Percentiles rank a stretch among this genome's conserved stretches.
Conservation (phyloP, 352 stramenopile species). For the Phytophthora pisi region DNA sequence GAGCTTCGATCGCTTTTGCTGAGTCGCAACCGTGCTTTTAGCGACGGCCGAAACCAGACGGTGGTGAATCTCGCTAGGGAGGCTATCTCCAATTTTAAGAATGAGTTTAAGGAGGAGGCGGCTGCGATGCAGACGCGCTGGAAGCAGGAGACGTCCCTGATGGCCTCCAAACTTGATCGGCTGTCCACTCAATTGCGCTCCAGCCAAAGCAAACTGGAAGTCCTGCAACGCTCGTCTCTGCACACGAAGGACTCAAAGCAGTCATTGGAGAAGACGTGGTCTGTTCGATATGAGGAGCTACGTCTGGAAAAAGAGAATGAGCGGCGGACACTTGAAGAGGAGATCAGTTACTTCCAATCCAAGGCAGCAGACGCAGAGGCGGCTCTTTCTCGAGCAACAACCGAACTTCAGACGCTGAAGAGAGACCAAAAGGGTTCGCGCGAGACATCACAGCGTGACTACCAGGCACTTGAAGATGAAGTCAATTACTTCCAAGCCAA, state of each 20-base stretch:
- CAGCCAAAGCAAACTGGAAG: conserved; percentile 59
- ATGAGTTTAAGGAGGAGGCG: conserved; percentile 52
- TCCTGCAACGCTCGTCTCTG: conserved; percentile 46
- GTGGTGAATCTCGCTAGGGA: conserved; percentile 40
- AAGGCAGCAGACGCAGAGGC: conserved; percentile 40
- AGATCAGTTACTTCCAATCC: conserved; percentile 42
- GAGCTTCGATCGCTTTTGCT: conserved; percentile 46
- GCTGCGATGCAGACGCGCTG: conserved; percentile 43
- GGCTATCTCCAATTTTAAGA: conserved; percentile 40
- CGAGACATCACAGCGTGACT: conserved; percentile 13
- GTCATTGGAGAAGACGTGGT: conserved; percentile 47
- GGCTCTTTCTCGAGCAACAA: conserved; percentile 36
- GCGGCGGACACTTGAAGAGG: conserved; percentile 49
- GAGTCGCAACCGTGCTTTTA: conserved; percentile 10
- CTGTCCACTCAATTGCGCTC: conserved; percentile 47
- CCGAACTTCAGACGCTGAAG: conserved; percentile 39
- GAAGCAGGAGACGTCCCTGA: conserved; percentile 48
- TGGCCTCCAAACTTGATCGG: conserved; percentile 49
- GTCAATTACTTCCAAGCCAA: conserved; percentile 46
- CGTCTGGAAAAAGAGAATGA: conserved; percentile 49
- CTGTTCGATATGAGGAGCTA: conserved; percentile 49
- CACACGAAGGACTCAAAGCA: conserved; percentile 56
- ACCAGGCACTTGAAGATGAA: conserved; percentile 49
- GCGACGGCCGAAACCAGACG: conserved; percentile 9
- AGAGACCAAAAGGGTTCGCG: conserved; percentile 25